Base-by-base conservation (phyloP, 768 basidiomycete genomes). In the Amanita inopinata region DNA sequence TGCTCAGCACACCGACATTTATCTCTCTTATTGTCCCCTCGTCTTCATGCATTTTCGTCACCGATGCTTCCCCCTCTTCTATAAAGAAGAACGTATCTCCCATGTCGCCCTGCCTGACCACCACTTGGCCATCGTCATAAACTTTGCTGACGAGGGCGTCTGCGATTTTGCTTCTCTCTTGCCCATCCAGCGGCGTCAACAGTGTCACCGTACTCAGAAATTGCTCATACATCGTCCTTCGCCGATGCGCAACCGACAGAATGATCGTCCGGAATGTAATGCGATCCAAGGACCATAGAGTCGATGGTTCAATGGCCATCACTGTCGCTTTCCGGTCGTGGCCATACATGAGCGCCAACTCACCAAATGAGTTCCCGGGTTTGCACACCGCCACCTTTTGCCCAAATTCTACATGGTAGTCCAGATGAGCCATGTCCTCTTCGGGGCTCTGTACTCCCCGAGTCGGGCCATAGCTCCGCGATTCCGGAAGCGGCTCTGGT, bases 261-360 rank as follows among this genome's bases (percentile, higher is more conserved):
- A 99, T 85, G 63, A 99, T 97, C 4, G 91, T 96, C 34, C 96
- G 80, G 81, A 98, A 99, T 3, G 93, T 98, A 53, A 93, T 91
- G 44, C 96, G 84, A 65, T 99, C 96, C 51, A 99, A 71, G 7
- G 86, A 83, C 96, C 96, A 99, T 19, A 97, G 70, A 6, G 83
- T 90, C 18, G 80, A 87, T 1, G 76, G 66, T 44, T 87, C 80
- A 33, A 84, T 76, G 7, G 94, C 80, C 27, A 96, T 65, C 33
- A 98, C 93, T 5, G 90, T 92, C 11, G 96, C 96, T 14, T 91
- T 90, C 23, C 96, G 87, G 30, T 89, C 88, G 51, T 94, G 92
- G 24, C 90, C 91, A 64, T 99, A 94, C 94, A 99, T 97, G 51
- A 99, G 66, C 22, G 96, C 96, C 43, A 99, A 72, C 63, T 99